These are phyloP conservation scores for Ophiocordyceps camponoti-saundersi DNA, from an alignment of 2,329 filamentous ascomycete genomes.

Conservation along the genomic window DNA sequence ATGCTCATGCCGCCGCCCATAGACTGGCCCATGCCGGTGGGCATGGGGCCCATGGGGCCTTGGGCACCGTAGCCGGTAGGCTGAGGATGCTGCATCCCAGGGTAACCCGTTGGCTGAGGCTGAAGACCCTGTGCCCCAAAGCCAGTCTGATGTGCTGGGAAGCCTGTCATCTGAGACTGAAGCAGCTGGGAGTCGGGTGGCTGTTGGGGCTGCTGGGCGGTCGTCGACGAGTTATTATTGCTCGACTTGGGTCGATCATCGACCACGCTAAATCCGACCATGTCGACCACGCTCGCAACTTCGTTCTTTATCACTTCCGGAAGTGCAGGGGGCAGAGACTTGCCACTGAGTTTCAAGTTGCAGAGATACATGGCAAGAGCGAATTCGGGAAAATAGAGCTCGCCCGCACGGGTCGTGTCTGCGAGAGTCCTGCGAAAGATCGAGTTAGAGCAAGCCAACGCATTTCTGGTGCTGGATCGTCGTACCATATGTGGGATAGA, in stretches of 20 bases:
- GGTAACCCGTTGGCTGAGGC: slow-evolving; percentile 53
- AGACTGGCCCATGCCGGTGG: slow-evolving; percentile 35
- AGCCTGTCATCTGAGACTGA: slow-evolving; percentile 52
- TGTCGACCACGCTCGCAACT: slow-evolving; percentile 98
- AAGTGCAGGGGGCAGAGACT: slow-evolving; percentile 54
- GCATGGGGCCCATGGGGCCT: slow-evolving; percentile 75
- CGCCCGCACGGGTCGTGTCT: slow-evolving; percentile 90
- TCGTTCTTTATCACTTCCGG: slow-evolving; percentile 88
- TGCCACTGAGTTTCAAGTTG: slow-evolving; percentile 81
- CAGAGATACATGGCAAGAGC: slow-evolving; percentile 97
- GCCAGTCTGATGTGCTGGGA: slow-evolving; percentile 38
- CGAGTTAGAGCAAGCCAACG: slow-evolving; percentile 3
- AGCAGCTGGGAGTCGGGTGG: slow-evolving; percentile 51
- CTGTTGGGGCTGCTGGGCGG: slow-evolving; percentile 55
- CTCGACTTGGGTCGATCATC: slow-evolving; percentile 50
- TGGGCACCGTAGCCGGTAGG: slow-evolving; percentile 51
- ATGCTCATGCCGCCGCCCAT: slow-evolving; percentile 28
- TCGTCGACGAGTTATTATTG: slow-evolving; percentile 32
- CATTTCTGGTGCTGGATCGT: neutral
- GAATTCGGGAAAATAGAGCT: slow-evolving; percentile 94
- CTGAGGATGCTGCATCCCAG: slow-evolving; percentile 49
- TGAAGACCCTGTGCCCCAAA: slow-evolving; percentile 44
- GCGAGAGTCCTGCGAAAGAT: slow-evolving; percentile 53
- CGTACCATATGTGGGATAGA: slow-evolving; percentile 81
- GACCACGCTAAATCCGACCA: slow-evolving; percentile 84